Percentiles rank a stretch among this genome's conserved stretches.
Evolutionary conservation across 805 yeast species (phyloP).

Genomic region (Priceomyces fermenticarens): DNA sequence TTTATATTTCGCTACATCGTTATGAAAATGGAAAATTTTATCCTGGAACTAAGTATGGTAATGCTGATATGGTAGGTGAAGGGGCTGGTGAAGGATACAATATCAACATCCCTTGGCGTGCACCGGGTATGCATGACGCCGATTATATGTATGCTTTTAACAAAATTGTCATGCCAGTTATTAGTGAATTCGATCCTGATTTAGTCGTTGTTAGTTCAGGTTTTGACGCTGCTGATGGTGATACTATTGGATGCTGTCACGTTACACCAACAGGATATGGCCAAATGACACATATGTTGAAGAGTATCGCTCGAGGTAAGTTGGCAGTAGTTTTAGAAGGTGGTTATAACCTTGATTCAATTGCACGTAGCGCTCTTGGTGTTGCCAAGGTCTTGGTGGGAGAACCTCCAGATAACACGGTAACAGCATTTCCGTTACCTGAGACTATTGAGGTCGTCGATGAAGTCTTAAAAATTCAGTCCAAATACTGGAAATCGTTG

Average conservation of each 20-base stretch:
- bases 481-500: conserved; percentile 84
- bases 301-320: conserved; percentile 84
- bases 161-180: conserved; percentile 81
- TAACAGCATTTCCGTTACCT: conserved; percentile 61
- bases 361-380: conserved; percentile 84
- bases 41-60: conserved; percentile 90
- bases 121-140: conserved; percentile 89
- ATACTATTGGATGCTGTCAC: conserved; percentile 93
- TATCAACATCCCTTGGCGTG: conserved; percentile 92
- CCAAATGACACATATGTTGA: conserved; percentile 89
- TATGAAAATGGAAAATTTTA: conserved; percentile 90
- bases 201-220: conserved; percentile 91
- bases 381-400: conserved; percentile 91
- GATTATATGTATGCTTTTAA: conserved; percentile 92
- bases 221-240: conserved; percentile 98
- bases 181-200: conserved; percentile 89
- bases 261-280: conserved; percentile 96
- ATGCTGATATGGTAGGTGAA: conserved; percentile 75
- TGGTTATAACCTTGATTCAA: conserved; percentile 91
- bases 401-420: conserved; percentile 86
- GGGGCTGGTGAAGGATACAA: conserved; percentile 85
- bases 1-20: conserved; percentile 88
- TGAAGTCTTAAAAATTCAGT: conserved; percentile 75
- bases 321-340: conserved; percentile 92
- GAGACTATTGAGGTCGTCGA: conserved; percentile 80